A percentile compares a stretch with the other conserved stretches of the same genome.
These are phyloP conservation scores for Ophiostoma sp. DNA, from an alignment of 2,329 filamentous ascomycete species.

Conservation along the genomic window DNA sequence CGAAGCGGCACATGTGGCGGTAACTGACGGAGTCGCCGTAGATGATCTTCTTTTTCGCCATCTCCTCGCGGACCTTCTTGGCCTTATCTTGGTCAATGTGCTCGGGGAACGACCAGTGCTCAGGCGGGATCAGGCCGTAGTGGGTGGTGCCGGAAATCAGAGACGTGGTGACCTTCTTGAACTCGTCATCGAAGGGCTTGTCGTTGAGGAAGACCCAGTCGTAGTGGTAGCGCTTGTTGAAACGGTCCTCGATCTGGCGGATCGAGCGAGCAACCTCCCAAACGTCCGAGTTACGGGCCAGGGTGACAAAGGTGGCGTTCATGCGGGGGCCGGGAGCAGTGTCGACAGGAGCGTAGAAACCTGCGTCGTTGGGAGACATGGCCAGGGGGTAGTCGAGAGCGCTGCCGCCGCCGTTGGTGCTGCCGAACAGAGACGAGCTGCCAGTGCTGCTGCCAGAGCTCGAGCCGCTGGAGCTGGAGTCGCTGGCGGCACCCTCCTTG, in stretches of 20 bases:
- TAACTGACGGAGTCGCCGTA: constrained; percentile 97
- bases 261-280: constrained; percentile 98
- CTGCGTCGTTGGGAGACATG: constrained; percentile 52
- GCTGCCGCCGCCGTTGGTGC: constrained; percentile 32
- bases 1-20: constrained; percentile 98
- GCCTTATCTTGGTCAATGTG: constrained; percentile 97
- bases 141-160: constrained; percentile 90
- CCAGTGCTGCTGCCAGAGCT: not conserved
- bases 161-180: constrained; percentile 86
- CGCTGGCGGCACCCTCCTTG: constrained; percentile 28
- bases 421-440: constrained; percentile 26
- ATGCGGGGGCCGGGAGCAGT: constrained; percentile 70
- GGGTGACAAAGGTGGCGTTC: constrained; percentile 96
- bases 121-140: constrained; percentile 83
- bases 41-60: constrained; percentile 93
- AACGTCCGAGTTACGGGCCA: constrained; percentile 88
- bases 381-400: constrained; percentile 46
- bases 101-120: constrained; percentile 96
- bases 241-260: constrained; percentile 93
- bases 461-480: not conserved
- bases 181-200: constrained; percentile 85
- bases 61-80: constrained; percentile 85
- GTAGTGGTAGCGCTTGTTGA: constrained; percentile 95
- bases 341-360: constrained; percentile 53
- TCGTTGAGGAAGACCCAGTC: constrained; percentile 99